Evolutionary conservation across 495 filamentous ascomycete species (phyloP).

Genomic region (Oidiodendron maius): DNA sequence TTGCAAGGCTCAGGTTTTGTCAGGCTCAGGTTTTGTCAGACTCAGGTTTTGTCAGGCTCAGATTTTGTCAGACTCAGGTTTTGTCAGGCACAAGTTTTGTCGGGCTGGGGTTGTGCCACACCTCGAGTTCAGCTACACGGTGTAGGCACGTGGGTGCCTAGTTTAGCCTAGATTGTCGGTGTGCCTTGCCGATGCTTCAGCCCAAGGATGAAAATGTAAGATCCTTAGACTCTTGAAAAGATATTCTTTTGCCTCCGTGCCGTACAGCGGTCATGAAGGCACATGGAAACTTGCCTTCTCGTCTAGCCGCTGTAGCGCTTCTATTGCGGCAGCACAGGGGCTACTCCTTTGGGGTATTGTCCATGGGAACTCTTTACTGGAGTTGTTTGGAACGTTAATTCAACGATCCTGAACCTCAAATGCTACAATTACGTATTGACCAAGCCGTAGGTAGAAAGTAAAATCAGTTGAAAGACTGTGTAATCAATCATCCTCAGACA

Average conservation of each 20-base stretch:
- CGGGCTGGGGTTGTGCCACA: no score
- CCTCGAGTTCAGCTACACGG: no score
- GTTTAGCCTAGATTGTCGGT: background rate
- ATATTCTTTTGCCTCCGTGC: background rate
- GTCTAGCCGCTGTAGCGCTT: background rate
- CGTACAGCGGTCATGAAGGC: background rate
- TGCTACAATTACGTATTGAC: background rate
- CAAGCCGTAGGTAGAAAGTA: background rate
- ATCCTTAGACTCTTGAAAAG: background rate
- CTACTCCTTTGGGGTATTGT: background rate
- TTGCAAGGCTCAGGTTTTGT: no score
- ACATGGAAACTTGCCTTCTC: background rate
- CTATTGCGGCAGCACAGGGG: background rate
- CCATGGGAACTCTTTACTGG: background rate
- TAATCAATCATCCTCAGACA: no score
- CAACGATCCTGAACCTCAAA: background rate
- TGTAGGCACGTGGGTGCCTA: no score
- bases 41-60: no score
- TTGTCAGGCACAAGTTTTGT: no score
- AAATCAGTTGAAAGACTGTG: no score
- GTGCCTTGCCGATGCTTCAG: background rate
- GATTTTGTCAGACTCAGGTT: no score
- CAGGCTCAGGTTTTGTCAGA: no score
- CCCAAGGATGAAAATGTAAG: background rate
- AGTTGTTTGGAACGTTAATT: background rate